Conservation (phyloP, 177 flowering plant species). For the Vitis hybrid region DNA sequence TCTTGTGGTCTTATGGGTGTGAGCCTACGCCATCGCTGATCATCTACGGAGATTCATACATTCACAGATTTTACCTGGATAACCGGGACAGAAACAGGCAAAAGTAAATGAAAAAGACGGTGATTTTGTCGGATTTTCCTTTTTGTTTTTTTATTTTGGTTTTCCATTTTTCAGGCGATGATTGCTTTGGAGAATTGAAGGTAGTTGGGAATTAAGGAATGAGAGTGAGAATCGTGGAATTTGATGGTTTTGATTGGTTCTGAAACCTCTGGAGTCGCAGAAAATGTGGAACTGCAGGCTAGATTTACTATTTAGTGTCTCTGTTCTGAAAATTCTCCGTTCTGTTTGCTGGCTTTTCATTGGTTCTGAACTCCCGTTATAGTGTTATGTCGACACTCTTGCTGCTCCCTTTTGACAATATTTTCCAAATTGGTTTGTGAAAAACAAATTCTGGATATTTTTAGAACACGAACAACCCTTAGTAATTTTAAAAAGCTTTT, state of each 20-base stretch:
- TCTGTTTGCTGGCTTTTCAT: too few relatives aligned
- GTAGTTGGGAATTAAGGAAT: conserved; percentile 22
- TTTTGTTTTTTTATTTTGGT: conserved; percentile 1
- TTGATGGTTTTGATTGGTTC: conserved; percentile 8
- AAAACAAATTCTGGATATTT: too few relatives aligned
- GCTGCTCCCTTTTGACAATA: too few relatives aligned
- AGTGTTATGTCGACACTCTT: too few relatives aligned
- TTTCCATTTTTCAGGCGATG: conserved; percentile 11
- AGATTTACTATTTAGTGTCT: not conserved
- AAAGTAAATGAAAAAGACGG: conserved; percentile 3
- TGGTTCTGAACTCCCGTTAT: too few relatives aligned
- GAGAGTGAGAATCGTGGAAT: conserved; percentile 16
- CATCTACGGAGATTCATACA: conserved; percentile 6
- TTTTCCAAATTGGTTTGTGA: too few relatives aligned
- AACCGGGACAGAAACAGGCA: conserved; percentile 22
- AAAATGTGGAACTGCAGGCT: not conserved
- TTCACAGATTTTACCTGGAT: conserved; percentile 20
- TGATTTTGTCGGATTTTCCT: not conserved
- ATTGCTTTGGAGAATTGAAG: not conserved
- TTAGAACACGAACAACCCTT: too few relatives aligned
- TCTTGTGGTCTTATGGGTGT: not conserved
- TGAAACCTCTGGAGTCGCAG: not conserved
- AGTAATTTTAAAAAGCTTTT: too few relatives aligned
- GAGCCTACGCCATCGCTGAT: conserved; percentile 11
- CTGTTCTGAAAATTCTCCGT: too few relatives aligned